A percentile compares a stretch with the other conserved stretches of the same genome.
Conservation (phyloP, 257 asterid species). For the Paraleonurus japonicus region DNA sequence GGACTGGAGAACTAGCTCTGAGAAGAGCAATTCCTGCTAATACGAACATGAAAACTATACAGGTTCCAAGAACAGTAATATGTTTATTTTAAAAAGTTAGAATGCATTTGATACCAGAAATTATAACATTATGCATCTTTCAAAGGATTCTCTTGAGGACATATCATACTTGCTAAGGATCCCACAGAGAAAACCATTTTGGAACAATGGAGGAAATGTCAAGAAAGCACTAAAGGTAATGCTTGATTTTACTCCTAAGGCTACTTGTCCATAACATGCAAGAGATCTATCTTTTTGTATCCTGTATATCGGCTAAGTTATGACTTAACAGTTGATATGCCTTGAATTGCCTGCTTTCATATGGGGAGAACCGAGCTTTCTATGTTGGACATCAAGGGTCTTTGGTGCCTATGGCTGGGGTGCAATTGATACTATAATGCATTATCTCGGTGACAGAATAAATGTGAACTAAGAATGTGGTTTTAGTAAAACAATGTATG, state of each 20-base stretch:
- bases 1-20: slow-evolving; percentile 96
- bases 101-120: not conserved
- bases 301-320: not conserved
- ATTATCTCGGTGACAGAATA: not conserved
- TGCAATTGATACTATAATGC: not conserved
- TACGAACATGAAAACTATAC: slow-evolving; percentile 89
- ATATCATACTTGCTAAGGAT: slow-evolving; percentile 93
- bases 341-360: slow-evolving; percentile 5
- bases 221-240: slow-evolving; percentile 88
- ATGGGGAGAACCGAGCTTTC: not conserved
- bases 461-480: not conserved
- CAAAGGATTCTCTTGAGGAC: slow-evolving; percentile 89
- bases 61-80: slow-evolving; percentile 41
- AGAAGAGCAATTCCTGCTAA: slow-evolving; percentile 98
- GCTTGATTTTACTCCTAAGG: slow-evolving; percentile 11
- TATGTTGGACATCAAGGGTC: not conserved
- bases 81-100: not conserved
- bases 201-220: slow-evolving; percentile 98
- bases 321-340: not conserved
- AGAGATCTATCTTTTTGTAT: not conserved
- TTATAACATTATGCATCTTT: slow-evolving; percentile 12
- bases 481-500: slow-evolving; percentile 3
- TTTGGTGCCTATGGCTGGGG: not conserved
- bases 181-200: slow-evolving; percentile 94
- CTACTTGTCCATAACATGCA: not conserved